These are phyloP conservation scores for Trypanosoma lewisi DNA, from an alignment of 208 protist genomes.

Conservation along the genomic window DNA sequence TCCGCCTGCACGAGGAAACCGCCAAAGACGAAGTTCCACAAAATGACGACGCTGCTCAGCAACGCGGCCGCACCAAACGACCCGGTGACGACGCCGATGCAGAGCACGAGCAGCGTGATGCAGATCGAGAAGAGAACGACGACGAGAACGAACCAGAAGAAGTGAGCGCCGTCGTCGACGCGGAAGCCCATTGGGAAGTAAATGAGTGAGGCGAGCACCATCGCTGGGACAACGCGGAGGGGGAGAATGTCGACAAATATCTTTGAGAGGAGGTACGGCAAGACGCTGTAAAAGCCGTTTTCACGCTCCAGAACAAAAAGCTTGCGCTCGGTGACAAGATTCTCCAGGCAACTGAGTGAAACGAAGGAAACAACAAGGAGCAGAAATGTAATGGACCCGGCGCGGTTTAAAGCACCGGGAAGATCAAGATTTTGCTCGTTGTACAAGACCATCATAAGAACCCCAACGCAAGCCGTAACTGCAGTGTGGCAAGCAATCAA, in stretches of 20 bases:
- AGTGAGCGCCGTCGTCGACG: conserved; percentile 70
- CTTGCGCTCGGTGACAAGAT: conserved; percentile 85
- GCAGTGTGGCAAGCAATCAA: conserved; percentile 80
- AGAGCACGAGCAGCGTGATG: conserved; percentile 81
- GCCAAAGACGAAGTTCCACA: conserved; percentile 93
- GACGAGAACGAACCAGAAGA: conserved; percentile 87
- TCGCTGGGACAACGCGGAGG: conserved; percentile 77
- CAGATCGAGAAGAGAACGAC: conserved; percentile 81
- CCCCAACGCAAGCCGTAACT: conserved; percentile 67
- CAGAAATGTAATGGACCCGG: conserved; percentile 81
- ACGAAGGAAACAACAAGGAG: conserved; percentile 85
- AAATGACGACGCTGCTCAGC: conserved; percentile 82
- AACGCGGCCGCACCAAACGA: conserved; percentile 82
- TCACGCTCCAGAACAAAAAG: conserved; percentile 86
- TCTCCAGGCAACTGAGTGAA: conserved; percentile 85
- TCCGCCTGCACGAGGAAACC: conserved; percentile 84
- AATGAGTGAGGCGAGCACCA: conserved; percentile 83
- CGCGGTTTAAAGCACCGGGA: conserved; percentile 84
- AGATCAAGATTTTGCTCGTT: conserved; percentile 74
- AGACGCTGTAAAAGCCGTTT: conserved; percentile 85
- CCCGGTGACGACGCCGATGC: conserved; percentile 72
- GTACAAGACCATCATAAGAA: conserved; percentile 86
- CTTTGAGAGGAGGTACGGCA: conserved; percentile 89
- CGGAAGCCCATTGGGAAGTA: conserved; percentile 92
- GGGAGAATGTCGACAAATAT: conserved; percentile 89